Base-by-base conservation (phyloP, 2,329 filamentous ascomycete genomes). In the Xylariaceae sp. region DNA sequence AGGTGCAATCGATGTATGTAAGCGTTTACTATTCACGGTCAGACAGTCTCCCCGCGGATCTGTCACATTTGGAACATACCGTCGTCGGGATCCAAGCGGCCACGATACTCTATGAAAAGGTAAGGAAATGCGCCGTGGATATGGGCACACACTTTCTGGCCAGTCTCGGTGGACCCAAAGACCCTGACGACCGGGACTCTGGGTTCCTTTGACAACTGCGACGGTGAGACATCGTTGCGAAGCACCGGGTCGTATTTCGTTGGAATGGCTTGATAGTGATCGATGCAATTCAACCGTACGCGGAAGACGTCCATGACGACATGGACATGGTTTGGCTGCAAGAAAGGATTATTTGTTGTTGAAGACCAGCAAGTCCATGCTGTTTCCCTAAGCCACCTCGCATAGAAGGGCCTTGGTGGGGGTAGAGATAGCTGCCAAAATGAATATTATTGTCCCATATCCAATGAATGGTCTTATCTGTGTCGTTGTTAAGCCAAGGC, bases 41-140 rank as follows among this genome's bases (percentile, higher is more conserved):
- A 51, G 40, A 43, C 34, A 26, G 30, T 30, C n/a, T n/a, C n/a
- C n/a, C n/a, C n/a, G n/a, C n/a, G n/a, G n/a, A n/a, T n/a, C n/a
- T n/a, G n/a, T n/a, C n/a, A n/a, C n/a, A n/a, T n/a, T n/a, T n/a
- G n/a, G n/a, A n/a, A 24, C 76, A 58, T 63, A 89, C 86, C 84
- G 59, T 81, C 74, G 47, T 84, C 74, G 8, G 73, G 68, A 28
- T 71, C 71, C 44, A 92, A 62, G 51, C 74, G 75, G 15, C 85
- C 88, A 33, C 74, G 69, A 60, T 95, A 95, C 60, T 90, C 83
- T 40, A 98, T 71, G 59, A 88, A 97, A n/a, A 97, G 69, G 59
- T 98, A 98, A 1, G 92, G 92, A 54, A 98, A 89, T 15, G 87
- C 88, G 44, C 94, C 92, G 63, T 97, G 92, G 40, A 98, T 79